These are phyloP conservation scores for Termitomyces heimii DNA, from an alignment of 768 basidiomycete species.

Conservation along the genomic window DNA sequence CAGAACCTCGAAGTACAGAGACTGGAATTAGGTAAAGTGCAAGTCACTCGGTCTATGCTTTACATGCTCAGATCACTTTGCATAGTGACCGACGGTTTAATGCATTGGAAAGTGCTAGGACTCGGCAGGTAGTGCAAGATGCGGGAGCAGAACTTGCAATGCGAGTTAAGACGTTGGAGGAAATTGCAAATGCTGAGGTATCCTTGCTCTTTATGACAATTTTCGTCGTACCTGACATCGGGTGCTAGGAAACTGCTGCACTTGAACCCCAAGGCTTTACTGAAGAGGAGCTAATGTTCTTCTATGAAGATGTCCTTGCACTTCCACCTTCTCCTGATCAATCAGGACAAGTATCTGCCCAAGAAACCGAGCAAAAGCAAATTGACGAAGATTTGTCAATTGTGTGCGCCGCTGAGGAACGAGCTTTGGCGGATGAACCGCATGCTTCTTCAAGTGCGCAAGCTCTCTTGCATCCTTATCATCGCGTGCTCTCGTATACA, in stretches of 20 bases:
- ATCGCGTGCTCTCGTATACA: constrained; percentile 27
- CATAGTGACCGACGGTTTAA: constrained; percentile 1
- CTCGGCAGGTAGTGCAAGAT: constrained; percentile 10
- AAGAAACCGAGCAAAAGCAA: constrained; percentile 15
- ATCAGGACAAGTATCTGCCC: constrained; percentile 3
- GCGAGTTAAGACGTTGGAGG: constrained; percentile 30
- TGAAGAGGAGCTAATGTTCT: constrained; percentile 33
- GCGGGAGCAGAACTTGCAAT: constrained; percentile 24
- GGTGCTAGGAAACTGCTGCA: constrained; percentile 21
- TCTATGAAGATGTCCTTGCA: constrained; percentile 42
- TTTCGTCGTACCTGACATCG: background rate
- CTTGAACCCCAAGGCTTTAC: constrained; percentile 29
- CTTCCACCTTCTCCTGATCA: constrained; percentile 16
- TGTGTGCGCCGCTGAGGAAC: constrained; percentile 28
- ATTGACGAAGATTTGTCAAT: constrained; percentile 26
- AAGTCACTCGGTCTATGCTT: background rate
- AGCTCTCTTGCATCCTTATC: constrained; percentile 16
- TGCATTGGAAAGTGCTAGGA: constrained; percentile 4
- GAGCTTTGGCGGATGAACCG: constrained; percentile 9
- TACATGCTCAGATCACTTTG: background rate
- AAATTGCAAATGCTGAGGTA: constrained; percentile 29
- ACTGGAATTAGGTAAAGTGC: background rate
- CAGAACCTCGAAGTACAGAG: background rate
- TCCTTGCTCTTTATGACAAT: background rate
- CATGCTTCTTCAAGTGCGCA: constrained; percentile 1